These are phyloP conservation scores for Microcyclosporella mali DNA, from an alignment of 2,329 filamentous ascomycete genomes.

Conservation along the genomic window DNA sequence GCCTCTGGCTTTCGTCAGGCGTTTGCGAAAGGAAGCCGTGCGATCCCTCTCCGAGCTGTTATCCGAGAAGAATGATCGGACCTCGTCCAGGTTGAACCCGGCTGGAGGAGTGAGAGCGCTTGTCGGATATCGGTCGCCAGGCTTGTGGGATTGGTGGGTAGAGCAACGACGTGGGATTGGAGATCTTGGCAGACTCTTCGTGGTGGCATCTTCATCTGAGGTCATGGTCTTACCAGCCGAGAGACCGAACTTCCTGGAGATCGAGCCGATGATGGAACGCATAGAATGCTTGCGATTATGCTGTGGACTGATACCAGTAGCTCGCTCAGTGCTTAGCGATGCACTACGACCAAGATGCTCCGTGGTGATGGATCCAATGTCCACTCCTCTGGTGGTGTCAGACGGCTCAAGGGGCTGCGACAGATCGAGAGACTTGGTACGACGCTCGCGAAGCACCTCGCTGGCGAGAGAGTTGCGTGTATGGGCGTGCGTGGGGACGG, in stretches of 20 bases:
- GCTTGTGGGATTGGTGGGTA: conserved; percentile 26
- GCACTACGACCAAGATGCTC: conserved; percentile 20
- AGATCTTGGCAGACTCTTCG: conserved; percentile 13
- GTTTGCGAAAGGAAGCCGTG: conserved; percentile 32
- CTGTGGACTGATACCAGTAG: conserved; percentile 25
- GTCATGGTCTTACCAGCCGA: conserved; percentile 8
- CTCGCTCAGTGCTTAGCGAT: conserved; percentile 28
- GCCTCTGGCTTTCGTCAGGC: conserved; percentile 26
- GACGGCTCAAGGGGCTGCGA: conserved; percentile 15
- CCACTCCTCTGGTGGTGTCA: conserved; percentile 24
- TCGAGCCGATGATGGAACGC: conserved; percentile 32
- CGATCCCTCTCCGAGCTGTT: conserved; percentile 31
- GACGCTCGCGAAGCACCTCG: conserved; percentile 24
- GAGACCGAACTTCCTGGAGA: conserved; percentile 30
- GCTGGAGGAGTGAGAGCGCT: conserved; percentile 41
- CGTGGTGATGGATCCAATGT: conserved; percentile 28
- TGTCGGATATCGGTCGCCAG: conserved; percentile 46
- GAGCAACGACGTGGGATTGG: conserved; percentile 14
- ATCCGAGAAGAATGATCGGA: conserved; percentile 40
- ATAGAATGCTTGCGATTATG: conserved; percentile 30
- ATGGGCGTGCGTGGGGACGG: conserved; percentile 29
- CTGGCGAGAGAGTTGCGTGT: conserved; percentile 26
- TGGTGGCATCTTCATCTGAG: conserved; percentile 11
- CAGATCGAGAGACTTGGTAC: conserved; percentile 25
- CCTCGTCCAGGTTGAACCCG: conserved; percentile 36